These are phyloP conservation scores for Fusarium sp. DNA, from an alignment of 2,329 filamentous ascomycete species.

Conservation along the genomic window DNA sequence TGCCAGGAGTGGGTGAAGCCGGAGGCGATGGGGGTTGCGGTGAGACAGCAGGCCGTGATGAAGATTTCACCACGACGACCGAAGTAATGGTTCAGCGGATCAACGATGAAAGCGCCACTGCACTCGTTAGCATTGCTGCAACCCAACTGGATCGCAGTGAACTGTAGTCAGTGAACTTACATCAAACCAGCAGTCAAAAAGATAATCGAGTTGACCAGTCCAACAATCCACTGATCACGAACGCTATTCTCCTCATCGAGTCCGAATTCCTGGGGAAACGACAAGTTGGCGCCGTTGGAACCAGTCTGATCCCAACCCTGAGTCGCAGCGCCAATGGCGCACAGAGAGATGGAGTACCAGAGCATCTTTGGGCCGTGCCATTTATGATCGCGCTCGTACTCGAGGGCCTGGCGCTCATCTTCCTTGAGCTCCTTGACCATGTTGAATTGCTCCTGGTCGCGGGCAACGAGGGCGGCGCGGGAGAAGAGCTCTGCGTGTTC, in stretches of 20 bases:
- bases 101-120: conserved; percentile 47
- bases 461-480: conserved; percentile 51
- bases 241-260: conserved; percentile 46
- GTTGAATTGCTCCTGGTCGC: conserved; percentile 42
- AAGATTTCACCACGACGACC: conserved; percentile 75
- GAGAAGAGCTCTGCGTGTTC: conserved; percentile 57
- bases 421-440: conserved; percentile 43
- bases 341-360: conserved; percentile 59
- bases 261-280: conserved; percentile 59
- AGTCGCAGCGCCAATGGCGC: conserved; percentile 65
- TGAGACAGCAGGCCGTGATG: conserved; percentile 59
- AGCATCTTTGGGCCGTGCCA: conserved; percentile 61
- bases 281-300: conserved; percentile 68
- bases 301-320: conserved; percentile 73
- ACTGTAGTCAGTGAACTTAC: conserved; percentile 50
- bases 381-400: conserved; percentile 64
- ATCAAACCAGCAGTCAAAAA: conserved; percentile 63
- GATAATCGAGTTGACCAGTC: conserved; percentile 48
- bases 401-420: conserved; percentile 48
- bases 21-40: conserved; percentile 53
- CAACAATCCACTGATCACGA: conserved; percentile 55
- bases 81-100: conserved; percentile 70
- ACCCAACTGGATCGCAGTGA: fast-evolving
- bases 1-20: conserved; percentile 70
- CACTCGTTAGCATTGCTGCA: background rate